A percentile compares a stretch with the other conserved stretches of the same genome.
Conservation (phyloP, 164 flowering plant genomes). For the Macadamia integrifolia region DNA sequence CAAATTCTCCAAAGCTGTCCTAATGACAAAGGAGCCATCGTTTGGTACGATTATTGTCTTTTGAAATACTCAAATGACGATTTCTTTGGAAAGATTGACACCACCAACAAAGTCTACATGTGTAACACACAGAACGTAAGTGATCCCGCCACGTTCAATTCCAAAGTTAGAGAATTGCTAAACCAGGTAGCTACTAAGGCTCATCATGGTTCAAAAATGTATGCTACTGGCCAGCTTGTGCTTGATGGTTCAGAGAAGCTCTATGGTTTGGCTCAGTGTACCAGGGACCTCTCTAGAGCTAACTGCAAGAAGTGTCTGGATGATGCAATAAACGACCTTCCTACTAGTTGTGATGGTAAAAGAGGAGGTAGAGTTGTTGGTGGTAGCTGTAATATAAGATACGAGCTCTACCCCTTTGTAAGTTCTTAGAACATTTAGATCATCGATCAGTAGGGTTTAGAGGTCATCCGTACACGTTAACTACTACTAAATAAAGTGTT, state of each 20-base stretch:
- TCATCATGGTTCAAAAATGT: neutral
- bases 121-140: conserved; percentile 6
- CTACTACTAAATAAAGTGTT: too few species aligned
- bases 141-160: conserved; percentile 13
- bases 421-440: too few species aligned
- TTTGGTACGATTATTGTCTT: conserved; percentile 34
- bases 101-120: conserved; percentile 12
- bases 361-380: conserved; percentile 3
- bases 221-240: conserved; percentile 18
- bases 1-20: neutral
- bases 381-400: conserved; percentile 48
- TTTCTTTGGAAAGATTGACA: conserved; percentile 22
- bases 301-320: conserved; percentile 46
- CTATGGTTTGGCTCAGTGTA: conserved; percentile 27
- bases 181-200: conserved; percentile 7
- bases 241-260: conserved; percentile 6
- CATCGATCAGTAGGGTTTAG: too few species aligned
- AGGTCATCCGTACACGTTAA: too few species aligned
- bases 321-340: conserved; percentile 26
- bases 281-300: conserved; percentile 25
- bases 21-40: conserved; percentile 20
- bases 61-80: conserved; percentile 21
- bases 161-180: conserved; percentile 13
- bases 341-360: conserved; percentile 41
- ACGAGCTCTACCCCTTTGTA: conserved; percentile 42